Percentiles rank a stretch among this genome's conserved stretches.
These are phyloP conservation scores for Penstemon eatonii DNA, from an alignment of 257 asterid species.

Conservation along the genomic window DNA sequence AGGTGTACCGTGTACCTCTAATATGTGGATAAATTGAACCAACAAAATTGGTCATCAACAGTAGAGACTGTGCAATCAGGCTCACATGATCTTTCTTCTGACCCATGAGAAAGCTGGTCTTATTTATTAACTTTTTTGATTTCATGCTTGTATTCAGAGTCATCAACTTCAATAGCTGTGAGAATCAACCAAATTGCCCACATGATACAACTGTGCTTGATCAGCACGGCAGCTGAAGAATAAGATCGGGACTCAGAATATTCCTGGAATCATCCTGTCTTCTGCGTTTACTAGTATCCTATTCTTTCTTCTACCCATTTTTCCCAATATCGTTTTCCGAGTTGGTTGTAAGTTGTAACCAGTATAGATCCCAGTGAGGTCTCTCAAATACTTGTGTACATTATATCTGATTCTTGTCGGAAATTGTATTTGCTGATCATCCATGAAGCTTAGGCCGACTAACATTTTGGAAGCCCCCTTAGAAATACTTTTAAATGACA, in stretches of 20 bases:
- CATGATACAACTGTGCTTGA: slow-evolving; percentile 41
- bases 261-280: slow-evolving; percentile 64
- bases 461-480: too few species aligned
- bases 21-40: slow-evolving; percentile 11
- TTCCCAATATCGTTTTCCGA: slow-evolving; percentile 56
- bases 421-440: slow-evolving; percentile 70
- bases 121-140: slow-evolving; percentile 49
- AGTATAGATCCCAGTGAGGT: slow-evolving; percentile 50
- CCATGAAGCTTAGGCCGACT: too few species aligned
- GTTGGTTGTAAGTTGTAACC: slow-evolving; percentile 33
- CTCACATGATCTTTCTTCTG: slow-evolving; percentile 37
- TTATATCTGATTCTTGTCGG: slow-evolving; percentile 64
- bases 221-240: slow-evolving; percentile 36
- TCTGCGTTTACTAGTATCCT: slow-evolving; percentile 66
- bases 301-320: slow-evolving; percentile 70
- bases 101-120: slow-evolving; percentile 47
- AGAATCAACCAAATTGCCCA: slow-evolving; percentile 40
- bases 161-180: slow-evolving; percentile 42
- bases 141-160: slow-evolving; percentile 34
- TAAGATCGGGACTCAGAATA: slow-evolving; percentile 45
- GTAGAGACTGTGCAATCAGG: slow-evolving; percentile 35
- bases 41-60: neutral
- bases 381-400: slow-evolving; percentile 78
- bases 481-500: too few species aligned
- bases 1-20: slow-evolving; percentile 13